A percentile compares a stretch with the other conserved stretches of the same genome.
These are phyloP conservation scores for Candida cerambycidarum DNA, from an alignment of 805 yeast genomes.

Conservation along the genomic window DNA sequence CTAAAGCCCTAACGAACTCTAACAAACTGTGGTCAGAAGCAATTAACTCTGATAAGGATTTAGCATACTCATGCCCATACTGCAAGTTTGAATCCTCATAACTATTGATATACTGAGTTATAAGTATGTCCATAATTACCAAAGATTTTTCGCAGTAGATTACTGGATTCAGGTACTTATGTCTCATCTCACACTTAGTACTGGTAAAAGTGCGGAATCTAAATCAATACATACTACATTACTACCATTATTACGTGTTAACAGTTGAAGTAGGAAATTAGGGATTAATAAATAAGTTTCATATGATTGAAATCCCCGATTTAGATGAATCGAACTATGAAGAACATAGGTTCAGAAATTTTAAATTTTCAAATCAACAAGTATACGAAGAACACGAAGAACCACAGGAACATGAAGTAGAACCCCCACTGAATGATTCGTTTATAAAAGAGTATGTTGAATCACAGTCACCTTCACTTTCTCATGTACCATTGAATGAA, in stretches of 20 bases:
- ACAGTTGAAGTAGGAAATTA: no score
- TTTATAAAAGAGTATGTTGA: not conserved
- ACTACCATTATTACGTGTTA: not conserved
- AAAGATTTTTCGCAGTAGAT: not conserved
- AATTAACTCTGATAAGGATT: conserved; percentile 25
- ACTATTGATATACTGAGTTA: conserved; percentile 38
- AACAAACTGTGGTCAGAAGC: conserved; percentile 38
- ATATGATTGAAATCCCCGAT: conserved; percentile 47
- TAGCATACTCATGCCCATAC: conserved; percentile 17
- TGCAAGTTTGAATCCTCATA: conserved; percentile 23
- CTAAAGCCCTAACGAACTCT: conserved; percentile 56
- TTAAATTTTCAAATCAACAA: conserved; percentile 15
- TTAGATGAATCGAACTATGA: conserved; percentile 26
- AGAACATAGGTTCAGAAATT: not conserved
- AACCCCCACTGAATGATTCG: conserved; percentile 5
- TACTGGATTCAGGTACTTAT: no score
- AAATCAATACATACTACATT: conserved; percentile 1
- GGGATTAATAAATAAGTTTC: no score
- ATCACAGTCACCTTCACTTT: not conserved
- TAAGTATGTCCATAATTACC: conserved; percentile 18
- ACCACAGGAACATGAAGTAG: not conserved
- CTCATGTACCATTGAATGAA: not conserved
- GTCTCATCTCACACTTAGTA: conserved; percentile 10
- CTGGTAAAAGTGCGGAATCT: not conserved
- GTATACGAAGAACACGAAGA: conserved; percentile 3